These are phyloP conservation scores for Fusarium heterosporum DNA, from an alignment of 2,329 filamentous ascomycete species.

Conservation along the genomic window DNA sequence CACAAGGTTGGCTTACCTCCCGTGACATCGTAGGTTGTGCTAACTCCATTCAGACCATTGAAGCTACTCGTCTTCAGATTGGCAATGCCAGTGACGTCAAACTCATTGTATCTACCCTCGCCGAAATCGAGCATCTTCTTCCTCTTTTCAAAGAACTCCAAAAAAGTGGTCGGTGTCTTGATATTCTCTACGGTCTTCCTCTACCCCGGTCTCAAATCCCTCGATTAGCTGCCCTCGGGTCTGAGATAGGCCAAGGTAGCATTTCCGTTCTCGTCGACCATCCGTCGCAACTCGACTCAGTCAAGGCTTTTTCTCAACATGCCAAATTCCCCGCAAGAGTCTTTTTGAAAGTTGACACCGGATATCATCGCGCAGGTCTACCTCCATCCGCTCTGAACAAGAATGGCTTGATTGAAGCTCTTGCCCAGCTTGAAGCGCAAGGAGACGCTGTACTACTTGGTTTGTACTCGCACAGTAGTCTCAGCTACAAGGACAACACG, in stretches of 20 bases:
- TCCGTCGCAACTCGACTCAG: conserved; percentile 56
- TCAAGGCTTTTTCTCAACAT: conserved; percentile 49
- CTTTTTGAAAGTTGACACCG: conserved; percentile 73
- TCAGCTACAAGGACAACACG: conserved; percentile 48
- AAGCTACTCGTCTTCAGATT: conserved; percentile 67
- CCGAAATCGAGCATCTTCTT: conserved; percentile 67
- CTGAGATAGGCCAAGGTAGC: conserved; percentile 57
- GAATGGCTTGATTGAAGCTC: conserved; percentile 52
- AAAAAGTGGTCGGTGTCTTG: conserved; percentile 32
- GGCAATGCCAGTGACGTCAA: conserved; percentile 59
- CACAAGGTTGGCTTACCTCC: conserved; percentile 63
- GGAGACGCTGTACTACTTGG: conserved; percentile 40
- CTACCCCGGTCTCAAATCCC: conserved; percentile 64
- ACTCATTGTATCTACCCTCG: conserved; percentile 70
- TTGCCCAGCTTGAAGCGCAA: conserved; percentile 45
- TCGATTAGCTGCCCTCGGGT: conserved; percentile 61
- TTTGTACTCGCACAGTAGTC: conserved; percentile 51
- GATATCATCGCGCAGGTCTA: conserved; percentile 72
- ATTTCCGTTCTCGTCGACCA: conserved; percentile 70
- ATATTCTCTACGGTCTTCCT: conserved; percentile 71
- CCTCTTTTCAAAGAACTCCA: conserved; percentile 60
- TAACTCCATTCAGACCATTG: conserved; percentile 58
- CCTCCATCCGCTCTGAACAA: conserved; percentile 56
- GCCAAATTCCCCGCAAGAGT: conserved; percentile 53
- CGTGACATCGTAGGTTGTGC: accelerated